Evolutionary conservation across 2,329 filamentous ascomycete species (phyloP).

Genomic region (Raffaelea arxii): DNA sequence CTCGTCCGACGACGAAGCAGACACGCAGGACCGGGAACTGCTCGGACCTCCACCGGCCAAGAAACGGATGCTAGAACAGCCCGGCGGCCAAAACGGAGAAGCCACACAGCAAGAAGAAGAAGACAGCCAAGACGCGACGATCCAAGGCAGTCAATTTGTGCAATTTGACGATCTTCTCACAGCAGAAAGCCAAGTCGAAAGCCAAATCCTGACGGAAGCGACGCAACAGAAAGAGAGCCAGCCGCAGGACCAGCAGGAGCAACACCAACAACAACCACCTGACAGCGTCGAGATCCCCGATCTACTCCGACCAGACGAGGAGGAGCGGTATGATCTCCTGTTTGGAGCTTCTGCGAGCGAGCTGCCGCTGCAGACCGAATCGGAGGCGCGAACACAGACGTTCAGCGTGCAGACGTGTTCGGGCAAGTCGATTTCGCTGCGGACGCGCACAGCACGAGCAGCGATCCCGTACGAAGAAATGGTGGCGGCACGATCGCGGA

Average conservation of each 20-base stretch:
- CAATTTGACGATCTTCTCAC: too few species aligned
- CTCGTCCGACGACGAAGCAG: background rate
- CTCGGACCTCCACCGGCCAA: constrained; percentile 2
- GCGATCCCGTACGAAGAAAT: constrained; percentile 54
- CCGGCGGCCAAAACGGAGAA: too few species aligned
- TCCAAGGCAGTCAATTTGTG: too few species aligned
- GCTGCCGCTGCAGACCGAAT: background rate
- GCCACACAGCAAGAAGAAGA: too few species aligned
- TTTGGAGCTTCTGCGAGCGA: constrained; percentile 5
- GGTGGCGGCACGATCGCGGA: constrained; percentile 57
- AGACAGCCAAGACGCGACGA: too few species aligned
- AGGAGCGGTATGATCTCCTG: constrained; percentile 12
- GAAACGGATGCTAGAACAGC: constrained; percentile 2
- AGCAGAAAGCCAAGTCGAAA: background rate
- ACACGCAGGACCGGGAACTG: background rate
- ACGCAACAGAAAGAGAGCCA: background rate
- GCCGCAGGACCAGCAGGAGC: background rate
- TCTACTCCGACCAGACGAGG: constrained; percentile 6
- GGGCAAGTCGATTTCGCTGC: constrained; percentile 47
- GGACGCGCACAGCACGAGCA: constrained; percentile 37
- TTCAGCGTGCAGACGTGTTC: constrained; percentile 32
- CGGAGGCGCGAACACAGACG: background rate
- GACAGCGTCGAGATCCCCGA: constrained; percentile 4
- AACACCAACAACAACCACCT: background rate
- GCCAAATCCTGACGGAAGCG: background rate